phyloP scores from a whole-genome alignment of 345 rosid genomes.

The Anastatica hierochuntica region DNA sequence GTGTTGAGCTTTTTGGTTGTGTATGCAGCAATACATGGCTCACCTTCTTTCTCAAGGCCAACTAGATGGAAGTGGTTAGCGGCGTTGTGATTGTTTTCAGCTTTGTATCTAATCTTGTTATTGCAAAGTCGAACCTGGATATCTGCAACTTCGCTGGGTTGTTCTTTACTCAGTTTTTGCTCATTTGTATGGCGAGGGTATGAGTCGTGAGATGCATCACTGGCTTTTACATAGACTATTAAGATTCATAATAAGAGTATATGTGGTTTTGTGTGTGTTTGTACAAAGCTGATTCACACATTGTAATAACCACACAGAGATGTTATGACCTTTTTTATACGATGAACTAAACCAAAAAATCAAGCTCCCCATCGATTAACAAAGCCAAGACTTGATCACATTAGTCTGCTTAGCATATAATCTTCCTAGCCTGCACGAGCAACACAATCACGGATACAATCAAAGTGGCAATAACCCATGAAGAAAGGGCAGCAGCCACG shows the following conservation, averaged over 20 bases:
- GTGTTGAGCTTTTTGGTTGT: neutral
- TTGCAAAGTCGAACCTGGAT: neutral
- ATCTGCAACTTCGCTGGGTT: neutral
- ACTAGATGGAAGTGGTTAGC: constrained; percentile 68
- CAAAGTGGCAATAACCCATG: too few relatives aligned
- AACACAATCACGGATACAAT: too few relatives aligned
- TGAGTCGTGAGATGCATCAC: neutral
- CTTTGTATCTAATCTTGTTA: neutral
- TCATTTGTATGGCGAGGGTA: neutral
- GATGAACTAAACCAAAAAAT: too few relatives aligned
- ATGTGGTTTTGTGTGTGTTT: too few relatives aligned
- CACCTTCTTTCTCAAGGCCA: constrained; percentile 85
- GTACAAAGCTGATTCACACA: too few relatives aligned
- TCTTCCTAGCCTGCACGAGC: too few relatives aligned
- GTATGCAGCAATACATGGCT: constrained; percentile 81
- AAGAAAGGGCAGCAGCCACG: too few relatives aligned
- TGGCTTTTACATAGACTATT: neutral
- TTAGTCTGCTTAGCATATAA: too few relatives aligned
- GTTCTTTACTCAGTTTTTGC: neutral
- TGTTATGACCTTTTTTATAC: too few relatives aligned
- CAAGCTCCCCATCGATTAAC: too few relatives aligned
- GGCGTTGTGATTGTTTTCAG: neutral
- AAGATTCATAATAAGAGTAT: neutral
- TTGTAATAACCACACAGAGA: too few relatives aligned
- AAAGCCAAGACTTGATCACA: too few relatives aligned